These are phyloP conservation scores for Fusarium verticillioides DNA, from an alignment of 2,329 filamentous ascomycete species.

Conservation along the genomic window DNA sequence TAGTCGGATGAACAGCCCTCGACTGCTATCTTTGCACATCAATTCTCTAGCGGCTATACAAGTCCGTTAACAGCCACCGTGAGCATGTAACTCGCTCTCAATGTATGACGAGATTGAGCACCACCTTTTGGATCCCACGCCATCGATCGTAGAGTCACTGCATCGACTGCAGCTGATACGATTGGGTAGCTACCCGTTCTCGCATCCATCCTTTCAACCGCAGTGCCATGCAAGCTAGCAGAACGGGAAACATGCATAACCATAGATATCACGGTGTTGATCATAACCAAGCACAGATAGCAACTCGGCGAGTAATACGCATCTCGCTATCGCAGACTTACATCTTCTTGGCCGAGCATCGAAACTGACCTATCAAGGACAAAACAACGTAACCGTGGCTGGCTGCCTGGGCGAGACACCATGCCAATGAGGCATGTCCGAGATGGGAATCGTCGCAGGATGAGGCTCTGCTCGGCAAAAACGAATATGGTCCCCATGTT, in stretches of 20 bases:
- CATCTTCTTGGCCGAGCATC: not conserved
- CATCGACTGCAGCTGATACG: constrained; percentile 3
- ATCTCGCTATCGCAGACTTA: not conserved
- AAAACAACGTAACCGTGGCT: constrained; percentile 5
- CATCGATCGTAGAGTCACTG: constrained; percentile 10
- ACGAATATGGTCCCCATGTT: constrained; percentile 4
- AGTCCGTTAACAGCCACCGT: not conserved
- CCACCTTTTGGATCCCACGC: constrained; percentile 2
- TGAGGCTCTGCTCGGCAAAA: constrained; percentile 35
- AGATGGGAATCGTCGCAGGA: constrained; percentile 14
- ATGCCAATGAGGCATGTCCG: constrained; percentile 6
- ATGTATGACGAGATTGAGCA: constrained; percentile 9
- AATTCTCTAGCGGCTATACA: not conserved
- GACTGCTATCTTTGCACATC: not conserved
- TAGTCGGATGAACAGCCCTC: not conserved
- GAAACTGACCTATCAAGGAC: constrained; percentile 2
- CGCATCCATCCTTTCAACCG: constrained; percentile 4
- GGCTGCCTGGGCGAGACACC: not conserved
- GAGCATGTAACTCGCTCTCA: not conserved
- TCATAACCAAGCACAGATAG: constrained; percentile 8
- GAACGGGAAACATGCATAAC: constrained; percentile 10
- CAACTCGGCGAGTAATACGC: constrained; percentile 5
- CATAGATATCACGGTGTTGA: constrained; percentile 2
- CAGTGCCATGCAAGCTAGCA: constrained; percentile 16
- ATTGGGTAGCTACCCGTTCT: constrained; percentile 17